These are phyloP conservation scores for Rhizopogon salebrosus DNA, from an alignment of 768 basidiomycete genomes.

Conservation along the genomic window DNA sequence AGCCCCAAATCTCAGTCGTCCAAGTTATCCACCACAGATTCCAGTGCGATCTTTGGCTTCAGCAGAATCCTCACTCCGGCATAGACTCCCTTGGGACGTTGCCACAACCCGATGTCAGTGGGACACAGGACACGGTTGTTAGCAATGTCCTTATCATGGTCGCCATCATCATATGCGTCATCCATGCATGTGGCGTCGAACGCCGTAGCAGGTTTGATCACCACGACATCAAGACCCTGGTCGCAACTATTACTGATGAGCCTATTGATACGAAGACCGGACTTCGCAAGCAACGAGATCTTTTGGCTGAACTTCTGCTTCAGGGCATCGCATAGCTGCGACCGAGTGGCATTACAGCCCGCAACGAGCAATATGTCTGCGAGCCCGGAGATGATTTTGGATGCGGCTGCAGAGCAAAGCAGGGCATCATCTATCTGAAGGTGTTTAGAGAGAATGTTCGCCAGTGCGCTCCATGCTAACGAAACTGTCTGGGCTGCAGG, in stretches of 20 bases:
- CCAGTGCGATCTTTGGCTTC: conserved; percentile 35
- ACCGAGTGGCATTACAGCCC: conserved; percentile 17
- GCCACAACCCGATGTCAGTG: conserved; percentile 32
- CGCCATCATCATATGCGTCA: conserved; percentile 27
- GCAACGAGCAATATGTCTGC: conserved; percentile 24
- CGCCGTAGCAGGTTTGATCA: conserved; percentile 16
- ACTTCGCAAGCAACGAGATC: conserved; percentile 36
- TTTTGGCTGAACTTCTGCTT: conserved; percentile 38
- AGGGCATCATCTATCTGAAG: conserved; percentile 16
- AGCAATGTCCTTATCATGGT: conserved; percentile 1
- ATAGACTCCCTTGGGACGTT: conserved; percentile 20
- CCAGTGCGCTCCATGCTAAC: conserved; percentile 40
- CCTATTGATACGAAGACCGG: conserved; percentile 44
- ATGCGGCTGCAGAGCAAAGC: conserved; percentile 17
- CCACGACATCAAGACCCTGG: conserved; percentile 26
- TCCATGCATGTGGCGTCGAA: conserved; percentile 26
- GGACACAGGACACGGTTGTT: conserved; percentile 28
- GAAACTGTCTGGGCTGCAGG: conserved; percentile 36
- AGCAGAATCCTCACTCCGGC: conserved; percentile 26
- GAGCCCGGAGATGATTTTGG: conserved; percentile 20
- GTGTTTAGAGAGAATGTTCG: conserved; percentile 25
- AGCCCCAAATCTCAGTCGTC: conserved; percentile 18
- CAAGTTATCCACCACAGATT: conserved; percentile 30
- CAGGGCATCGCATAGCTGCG: conserved; percentile 33
- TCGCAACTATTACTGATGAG: conserved; percentile 26